Base-by-base conservation (phyloP, 1,139 yeast species). In the Pichia sp. region DNA sequence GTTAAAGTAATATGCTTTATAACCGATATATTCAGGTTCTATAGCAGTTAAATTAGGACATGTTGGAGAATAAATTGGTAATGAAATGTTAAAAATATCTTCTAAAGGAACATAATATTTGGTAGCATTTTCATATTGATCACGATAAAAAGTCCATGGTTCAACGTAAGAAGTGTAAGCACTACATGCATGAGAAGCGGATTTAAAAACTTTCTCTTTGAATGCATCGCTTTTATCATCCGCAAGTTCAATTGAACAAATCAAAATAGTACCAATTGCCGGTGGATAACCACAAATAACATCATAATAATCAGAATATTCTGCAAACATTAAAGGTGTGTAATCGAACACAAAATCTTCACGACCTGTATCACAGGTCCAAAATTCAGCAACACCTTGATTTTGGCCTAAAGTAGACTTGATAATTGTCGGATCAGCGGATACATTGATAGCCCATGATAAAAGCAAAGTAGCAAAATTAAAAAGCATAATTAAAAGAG, bases 71-170 rank as follows among this genome's bases (percentile, higher is more conserved):
- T 47, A 50, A 2, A 51, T 5, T 2, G 53, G 46, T 6, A 36
- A 22, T 8, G 52, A 33, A 3, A 42, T 37, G 31, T 54, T 50
- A 2, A 35, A 24, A n/a, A 48, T 27, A 1, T 33, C 26, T 11
- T 38, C 33, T 11, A 33, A n/a, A 11, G 48, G 40, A 7, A 40
- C 27, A 4, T 33, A 30, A 31, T 47, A 39, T 13, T 41, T 31
- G 2, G 62, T 54, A 2, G 63, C 60, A 48, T 60, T 61, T 15
- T 45, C 35, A 27, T 50, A 58, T 33, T 51, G 52, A 4, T 41
- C 45, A 21, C 43, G 38, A 38, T 55, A 51, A n/a, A 41, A 52
- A 13, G 40, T 41, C 44, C 50, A 45, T 8, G 35, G 36, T 20
- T 47, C 33, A 1, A 14, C 16, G n/a, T 37, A 43, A 21, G 38